Evolutionary conservation across 495 filamentous ascomycete genomes (phyloP), one percentile per base, ranked within the genome.

Genomic region (Rhypophila decipiens): DNA sequence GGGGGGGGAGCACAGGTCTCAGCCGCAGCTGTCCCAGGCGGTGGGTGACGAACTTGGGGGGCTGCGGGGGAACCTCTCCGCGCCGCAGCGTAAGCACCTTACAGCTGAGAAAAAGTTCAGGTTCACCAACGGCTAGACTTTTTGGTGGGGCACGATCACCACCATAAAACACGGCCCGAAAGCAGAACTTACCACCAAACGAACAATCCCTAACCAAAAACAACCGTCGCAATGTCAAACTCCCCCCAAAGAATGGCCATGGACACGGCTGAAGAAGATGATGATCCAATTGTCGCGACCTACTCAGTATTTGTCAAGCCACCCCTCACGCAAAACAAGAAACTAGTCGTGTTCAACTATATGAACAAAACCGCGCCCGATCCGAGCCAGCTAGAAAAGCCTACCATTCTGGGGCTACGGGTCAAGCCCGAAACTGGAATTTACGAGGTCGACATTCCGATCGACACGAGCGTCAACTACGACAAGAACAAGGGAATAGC

Each of bases 291-390:
- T 43, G 56, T 73, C 37, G 65, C 69, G n/a, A 66, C 56, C 58
- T 74, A 72, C 67, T 56, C 61, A 39, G 61, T 76, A 43, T 72
- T 71, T 63, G 61, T 71, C 51, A 74, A 74, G 63, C 66, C 72
- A 0, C 44, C 56, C 1, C 65, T 73, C 15, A 53, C 63, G 17
- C 47, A 55, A 0, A 58, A 67, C 56, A 69, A 67, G 53, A 65
- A 66, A 52, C 66, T 76, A 18, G 57, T 72, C 17, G 58, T 73
- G 19, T 59, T 76, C 21, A 64, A 73, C 44, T 68, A 70, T 47
- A 60, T 67, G 27, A 73, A 67, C 57, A 64, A 61, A 46, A 61
- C 56, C 19, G 52, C 60, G 18, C 47, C 53, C 22, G 56, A 68
- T 44, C 57, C 61, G 0, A 37, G 48, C 11, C 51, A 61, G 1